phyloP scores from a whole-genome alignment of 257 asterid species.

The Solanum ossicruentum region DNA sequence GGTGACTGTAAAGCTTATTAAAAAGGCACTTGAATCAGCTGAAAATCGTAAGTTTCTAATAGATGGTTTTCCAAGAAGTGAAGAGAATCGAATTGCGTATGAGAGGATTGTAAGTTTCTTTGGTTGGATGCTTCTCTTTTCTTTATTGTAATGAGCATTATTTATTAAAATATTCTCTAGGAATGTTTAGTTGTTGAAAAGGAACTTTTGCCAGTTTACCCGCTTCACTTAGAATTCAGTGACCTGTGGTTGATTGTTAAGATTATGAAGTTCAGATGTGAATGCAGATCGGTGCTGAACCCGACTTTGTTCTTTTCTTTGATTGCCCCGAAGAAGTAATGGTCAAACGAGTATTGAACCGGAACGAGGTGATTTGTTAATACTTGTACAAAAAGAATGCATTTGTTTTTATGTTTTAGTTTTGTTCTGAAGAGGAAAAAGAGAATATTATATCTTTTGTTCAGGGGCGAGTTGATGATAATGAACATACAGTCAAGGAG shows the following conservation, averaged over 20 bases:
- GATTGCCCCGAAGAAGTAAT: constrained; percentile 91
- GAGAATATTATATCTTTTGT: not conserved
- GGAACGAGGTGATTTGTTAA: constrained; percentile 54
- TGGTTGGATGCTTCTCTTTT: not conserved
- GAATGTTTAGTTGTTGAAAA: not conserved
- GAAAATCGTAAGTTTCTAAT: constrained; percentile 53
- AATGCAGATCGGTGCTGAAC: constrained; percentile 79
- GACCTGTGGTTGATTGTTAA: not conserved
- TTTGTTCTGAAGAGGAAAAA: constrained; percentile 1
- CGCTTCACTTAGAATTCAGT: not conserved
- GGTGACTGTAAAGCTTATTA: constrained; percentile 70
- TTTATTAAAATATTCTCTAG: not conserved
- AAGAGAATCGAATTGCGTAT: constrained; percentile 79
- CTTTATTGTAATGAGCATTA: not conserved
- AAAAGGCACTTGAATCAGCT: constrained; percentile 58
- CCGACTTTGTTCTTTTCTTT: constrained; percentile 80
- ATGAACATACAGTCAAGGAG: constrained; percentile 70
- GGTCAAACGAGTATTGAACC: constrained; percentile 78
- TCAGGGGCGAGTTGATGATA: constrained; percentile 94
- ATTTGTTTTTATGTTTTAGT: not conserved
- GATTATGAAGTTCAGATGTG: not conserved
- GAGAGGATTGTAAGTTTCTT: constrained; percentile 68
- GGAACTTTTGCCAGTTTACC: not conserved
- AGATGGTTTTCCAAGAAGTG: constrained; percentile 95
- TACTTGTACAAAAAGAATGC: not conserved